Percentiles rank a stretch among this genome's conserved stretches.
These are phyloP conservation scores for Stevia rebaudiana DNA, from an alignment of 140 eudicot species.

Conservation along the genomic window DNA sequence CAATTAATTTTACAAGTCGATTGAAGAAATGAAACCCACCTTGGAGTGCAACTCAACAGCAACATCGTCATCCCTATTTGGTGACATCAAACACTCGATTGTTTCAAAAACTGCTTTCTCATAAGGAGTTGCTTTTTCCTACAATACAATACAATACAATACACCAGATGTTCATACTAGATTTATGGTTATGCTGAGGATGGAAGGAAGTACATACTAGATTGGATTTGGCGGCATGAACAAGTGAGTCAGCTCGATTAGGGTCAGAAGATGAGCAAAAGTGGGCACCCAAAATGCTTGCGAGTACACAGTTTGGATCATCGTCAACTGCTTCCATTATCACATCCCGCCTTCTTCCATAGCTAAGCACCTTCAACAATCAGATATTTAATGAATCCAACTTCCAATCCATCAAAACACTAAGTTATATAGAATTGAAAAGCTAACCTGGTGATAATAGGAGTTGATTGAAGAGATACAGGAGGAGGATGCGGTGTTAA, in stretches of 20 bases:
- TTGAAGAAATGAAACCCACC: conserved; percentile 23
- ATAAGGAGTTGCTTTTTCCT: conserved; percentile 70
- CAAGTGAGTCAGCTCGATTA: conserved; percentile 35
- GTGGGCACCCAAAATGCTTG: conserved; percentile 75
- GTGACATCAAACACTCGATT: conserved; percentile 46
- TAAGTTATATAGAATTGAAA: no score
- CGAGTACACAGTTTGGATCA: conserved; percentile 71
- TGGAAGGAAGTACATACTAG: no score
- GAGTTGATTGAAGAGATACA: conserved; percentile 70
- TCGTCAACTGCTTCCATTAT: conserved; percentile 64
- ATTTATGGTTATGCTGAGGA: not conserved
- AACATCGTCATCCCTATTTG: conserved; percentile 74
- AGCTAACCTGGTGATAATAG: conserved; percentile 58
- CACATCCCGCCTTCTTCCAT: conserved; percentile 66
- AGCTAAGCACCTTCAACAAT: conserved; percentile 49
- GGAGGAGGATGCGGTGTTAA: conserved; percentile 54
- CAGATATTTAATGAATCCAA: not conserved
- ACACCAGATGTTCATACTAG: no score
- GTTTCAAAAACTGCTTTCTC: conserved; percentile 77
- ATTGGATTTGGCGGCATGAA: conserved; percentile 54
- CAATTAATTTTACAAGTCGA: not conserved
- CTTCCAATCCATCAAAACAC: not conserved
- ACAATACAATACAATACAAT: not conserved
- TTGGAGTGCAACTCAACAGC: conserved; percentile 59
- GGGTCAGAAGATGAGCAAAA: conserved; percentile 36